Evolutionary conservation across 176 grass and related monocot species (phyloP).

Genomic region (Musa schizocarpa): DNA sequence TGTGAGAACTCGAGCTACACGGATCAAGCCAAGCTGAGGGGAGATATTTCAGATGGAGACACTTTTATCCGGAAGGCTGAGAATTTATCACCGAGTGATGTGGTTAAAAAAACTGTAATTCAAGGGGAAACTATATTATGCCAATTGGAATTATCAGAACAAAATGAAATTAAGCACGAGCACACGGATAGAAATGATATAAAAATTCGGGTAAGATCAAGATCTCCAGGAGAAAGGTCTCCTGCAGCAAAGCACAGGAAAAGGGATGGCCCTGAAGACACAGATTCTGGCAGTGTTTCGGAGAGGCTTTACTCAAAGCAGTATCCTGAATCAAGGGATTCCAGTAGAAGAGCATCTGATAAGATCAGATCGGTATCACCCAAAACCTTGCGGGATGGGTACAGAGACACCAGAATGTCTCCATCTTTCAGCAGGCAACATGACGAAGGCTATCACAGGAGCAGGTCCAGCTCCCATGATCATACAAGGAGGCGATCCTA

Average conservation of each 20-base stretch:
- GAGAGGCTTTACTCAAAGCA: constrained; percentile 23
- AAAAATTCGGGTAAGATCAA: not conserved
- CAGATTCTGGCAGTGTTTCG: not conserved
- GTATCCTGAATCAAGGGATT: constrained; percentile 16
- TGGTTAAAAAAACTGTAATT: constrained; percentile 10
- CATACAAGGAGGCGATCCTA: not conserved
- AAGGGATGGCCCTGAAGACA: not conserved
- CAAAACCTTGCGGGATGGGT: constrained; percentile 24
- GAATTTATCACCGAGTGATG: constrained; percentile 8
- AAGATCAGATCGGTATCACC: constrained; percentile 21
- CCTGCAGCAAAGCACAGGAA: not conserved
- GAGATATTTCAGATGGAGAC: not conserved
- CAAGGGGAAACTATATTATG: constrained; percentile 9
- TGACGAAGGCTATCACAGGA: constrained; percentile 18
- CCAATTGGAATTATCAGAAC: constrained; percentile 17
- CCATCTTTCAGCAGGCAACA: constrained; percentile 20
- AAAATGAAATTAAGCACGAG: constrained; percentile 25
- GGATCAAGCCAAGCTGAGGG: not conserved
- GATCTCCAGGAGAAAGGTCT: constrained; percentile 12
- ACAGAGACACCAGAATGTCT: not conserved
- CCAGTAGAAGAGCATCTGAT: not conserved
- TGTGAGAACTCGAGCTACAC: not conserved
- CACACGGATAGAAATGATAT: not conserved
- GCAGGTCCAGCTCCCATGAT: constrained; percentile 27
- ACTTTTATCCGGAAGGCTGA: not conserved